phyloP scores from a whole-genome alignment of 352 stramenopile species.

The Aphanomyces cochlioides region DNA sequence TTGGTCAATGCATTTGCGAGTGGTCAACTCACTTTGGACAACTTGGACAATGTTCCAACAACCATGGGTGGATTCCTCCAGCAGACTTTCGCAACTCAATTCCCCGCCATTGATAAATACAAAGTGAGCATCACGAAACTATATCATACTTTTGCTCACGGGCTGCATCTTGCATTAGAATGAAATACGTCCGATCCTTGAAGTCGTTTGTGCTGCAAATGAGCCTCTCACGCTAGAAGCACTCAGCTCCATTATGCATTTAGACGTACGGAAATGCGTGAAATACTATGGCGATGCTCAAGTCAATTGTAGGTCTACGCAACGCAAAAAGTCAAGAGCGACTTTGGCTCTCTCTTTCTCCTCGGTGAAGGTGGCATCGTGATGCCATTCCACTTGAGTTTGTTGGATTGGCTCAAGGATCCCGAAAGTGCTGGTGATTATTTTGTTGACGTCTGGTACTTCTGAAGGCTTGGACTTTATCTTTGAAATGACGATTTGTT shows the following conservation, averaged over 20 bases:
- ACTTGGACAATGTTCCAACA: conserved; percentile 54
- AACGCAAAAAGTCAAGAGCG: conserved; percentile 47
- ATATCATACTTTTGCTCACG: background rate
- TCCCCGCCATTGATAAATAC: conserved; percentile 46
- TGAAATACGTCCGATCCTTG: conserved; percentile 57
- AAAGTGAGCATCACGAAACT: conserved; percentile 32
- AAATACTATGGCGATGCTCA: background rate
- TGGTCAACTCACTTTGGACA: conserved; percentile 42
- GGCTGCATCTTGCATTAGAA: conserved; percentile 15
- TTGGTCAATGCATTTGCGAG: conserved; percentile 61
- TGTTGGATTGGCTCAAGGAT: conserved; percentile 67
- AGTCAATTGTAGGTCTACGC: conserved; percentile 43
- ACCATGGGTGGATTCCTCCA: conserved; percentile 62
- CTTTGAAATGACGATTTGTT: background rate
- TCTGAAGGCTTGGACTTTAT: background rate
- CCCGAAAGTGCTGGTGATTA: conserved; percentile 43
- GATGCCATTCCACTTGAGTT: conserved; percentile 67
- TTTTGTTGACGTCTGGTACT: conserved; percentile 48
- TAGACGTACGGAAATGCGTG: conserved; percentile 5
- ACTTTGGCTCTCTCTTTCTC: conserved; percentile 57
- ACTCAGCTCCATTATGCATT: conserved; percentile 50
- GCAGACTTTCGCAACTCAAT: conserved; percentile 70
- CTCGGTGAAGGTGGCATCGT: conserved; percentile 45
- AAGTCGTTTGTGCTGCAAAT: conserved; percentile 62
- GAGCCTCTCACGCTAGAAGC: conserved; percentile 48